Percentiles rank a stretch among this genome's conserved stretches.
phyloP scores from a whole-genome alignment of 2,329 filamentous ascomycete genomes.

The Ramularia collo-cygni region DNA sequence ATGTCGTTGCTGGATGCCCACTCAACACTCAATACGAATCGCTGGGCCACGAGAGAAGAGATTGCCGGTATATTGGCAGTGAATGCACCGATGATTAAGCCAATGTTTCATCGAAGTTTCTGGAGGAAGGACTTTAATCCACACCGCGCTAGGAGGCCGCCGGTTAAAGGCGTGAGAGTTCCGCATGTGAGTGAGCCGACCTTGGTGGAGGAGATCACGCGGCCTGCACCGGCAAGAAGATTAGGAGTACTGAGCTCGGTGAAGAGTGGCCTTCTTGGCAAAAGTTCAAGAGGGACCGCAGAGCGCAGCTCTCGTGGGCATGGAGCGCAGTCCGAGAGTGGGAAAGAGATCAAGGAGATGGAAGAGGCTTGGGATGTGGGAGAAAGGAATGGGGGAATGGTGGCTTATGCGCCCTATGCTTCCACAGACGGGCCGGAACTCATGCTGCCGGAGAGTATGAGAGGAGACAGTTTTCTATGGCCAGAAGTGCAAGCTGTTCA shows the following conservation, averaged over 20 bases:
- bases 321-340: neutral
- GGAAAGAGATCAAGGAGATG: neutral
- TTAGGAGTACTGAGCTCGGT: neutral
- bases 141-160: neutral
- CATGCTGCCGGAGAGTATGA: neutral
- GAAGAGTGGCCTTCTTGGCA: neutral
- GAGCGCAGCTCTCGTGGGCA: too few species aligned
- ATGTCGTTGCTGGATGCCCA: slow-evolving; percentile 27
- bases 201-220: neutral
- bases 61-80: slow-evolving; percentile 33
- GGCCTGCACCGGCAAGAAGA: neutral
- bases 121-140: neutral
- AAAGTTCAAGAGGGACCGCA: too few species aligned
- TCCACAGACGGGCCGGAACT: neutral
- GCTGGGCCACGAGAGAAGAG: slow-evolving; percentile 35
- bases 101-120: slow-evolving; percentile 6
- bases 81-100: slow-evolving; percentile 31
- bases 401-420: neutral
- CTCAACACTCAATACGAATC: slow-evolving; percentile 30
- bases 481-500: neutral
- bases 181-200: neutral
- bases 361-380: neutral
- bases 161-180: neutral
- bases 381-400: neutral
- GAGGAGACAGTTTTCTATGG: neutral